Evolutionary conservation across 108 stramenopile species (phyloP).

Genomic region (Mediolabrus comicus): DNA sequence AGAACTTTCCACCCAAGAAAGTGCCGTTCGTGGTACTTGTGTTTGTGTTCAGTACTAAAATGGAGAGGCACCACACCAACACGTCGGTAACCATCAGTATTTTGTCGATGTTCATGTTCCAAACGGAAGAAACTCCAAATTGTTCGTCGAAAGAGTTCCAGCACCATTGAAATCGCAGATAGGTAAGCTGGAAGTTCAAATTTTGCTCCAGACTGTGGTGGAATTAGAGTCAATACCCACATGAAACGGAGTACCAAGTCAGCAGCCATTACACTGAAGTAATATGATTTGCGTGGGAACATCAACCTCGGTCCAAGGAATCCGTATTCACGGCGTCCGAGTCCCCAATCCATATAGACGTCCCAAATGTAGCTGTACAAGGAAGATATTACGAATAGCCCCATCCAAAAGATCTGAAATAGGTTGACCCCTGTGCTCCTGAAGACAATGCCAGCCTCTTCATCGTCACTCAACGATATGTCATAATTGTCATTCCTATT

Average conservation of each 20-base stretch:
- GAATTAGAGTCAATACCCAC: constrained; percentile 88
- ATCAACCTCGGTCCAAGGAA: constrained; percentile 85
- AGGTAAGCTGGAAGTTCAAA: constrained; percentile 87
- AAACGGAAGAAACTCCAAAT: constrained; percentile 92
- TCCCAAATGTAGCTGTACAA: constrained; percentile 90
- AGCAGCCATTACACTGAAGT: constrained; percentile 59
- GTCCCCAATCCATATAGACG: constrained; percentile 93
- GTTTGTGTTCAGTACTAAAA: constrained; percentile 85
- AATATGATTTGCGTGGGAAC: constrained; percentile 70
- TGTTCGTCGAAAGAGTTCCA: constrained; percentile 85
- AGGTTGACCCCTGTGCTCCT: constrained; percentile 15
- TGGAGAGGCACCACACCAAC: constrained; percentile 88
- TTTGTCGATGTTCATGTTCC: constrained; percentile 88
- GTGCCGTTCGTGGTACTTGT: constrained; percentile 69
- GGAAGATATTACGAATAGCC: constrained; percentile 74
- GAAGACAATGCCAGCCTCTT: constrained; percentile 14
- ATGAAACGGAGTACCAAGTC: constrained; percentile 80
- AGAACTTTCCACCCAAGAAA: constrained; percentile 70
- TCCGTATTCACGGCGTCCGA: constrained; percentile 60
- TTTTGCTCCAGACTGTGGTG: constrained; percentile 72
- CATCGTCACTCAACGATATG: constrained; percentile 18
- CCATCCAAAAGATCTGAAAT: constrained; percentile 82
- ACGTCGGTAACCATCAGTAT: constrained; percentile 76
- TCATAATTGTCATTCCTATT: not conserved
- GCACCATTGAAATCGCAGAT: constrained; percentile 69